phyloP scores from a whole-genome alignment of 2,329 filamentous ascomycete genomes.

The Aschersonia sp. region DNA sequence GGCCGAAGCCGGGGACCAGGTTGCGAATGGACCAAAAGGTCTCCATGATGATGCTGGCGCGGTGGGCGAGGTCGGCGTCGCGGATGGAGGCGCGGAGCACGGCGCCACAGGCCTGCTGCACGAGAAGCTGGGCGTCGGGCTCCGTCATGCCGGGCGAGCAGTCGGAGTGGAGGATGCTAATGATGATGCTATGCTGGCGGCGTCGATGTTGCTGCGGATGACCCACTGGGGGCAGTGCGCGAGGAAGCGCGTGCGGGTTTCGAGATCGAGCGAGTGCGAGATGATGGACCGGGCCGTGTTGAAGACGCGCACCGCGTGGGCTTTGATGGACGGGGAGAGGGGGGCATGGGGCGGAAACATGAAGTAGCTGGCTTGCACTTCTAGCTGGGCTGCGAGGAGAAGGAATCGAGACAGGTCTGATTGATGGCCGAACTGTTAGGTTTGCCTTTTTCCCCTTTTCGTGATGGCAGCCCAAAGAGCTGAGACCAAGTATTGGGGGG shows the following conservation, averaged over 20 bases:
- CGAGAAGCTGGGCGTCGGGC: constrained; percentile 15
- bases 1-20: constrained; percentile 22
- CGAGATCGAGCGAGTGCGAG: constrained; percentile 25
- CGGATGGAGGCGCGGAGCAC: constrained; percentile 28
- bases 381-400: constrained; percentile 32
- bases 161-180: constrained; percentile 30
- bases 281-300: constrained; percentile 32
- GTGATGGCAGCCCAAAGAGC: background rate
- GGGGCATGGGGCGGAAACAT: constrained; percentile 21
- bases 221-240: constrained; percentile 34
- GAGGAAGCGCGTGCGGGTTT: constrained; percentile 24
- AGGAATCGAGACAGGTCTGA: constrained; percentile 32
- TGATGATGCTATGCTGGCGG: constrained; percentile 31
- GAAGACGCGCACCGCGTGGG: constrained; percentile 31
- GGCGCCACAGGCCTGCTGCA: constrained; percentile 17
- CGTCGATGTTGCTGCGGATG: constrained; percentile 30
- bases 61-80: constrained; percentile 32
- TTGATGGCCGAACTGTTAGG: background rate
- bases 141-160: constrained; percentile 18
- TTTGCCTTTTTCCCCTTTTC: too few species aligned
- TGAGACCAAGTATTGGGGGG: background rate
- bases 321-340: constrained; percentile 20
- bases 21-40: constrained; percentile 29
- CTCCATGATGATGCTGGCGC: constrained; percentile 31
- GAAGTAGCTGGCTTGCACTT: constrained; percentile 39